Evolutionary conservation across 225 moss, liverwort and hornwort species (phyloP), one percentile per base, ranked within the genome.

Genomic region (Climacium dendroides): DNA sequence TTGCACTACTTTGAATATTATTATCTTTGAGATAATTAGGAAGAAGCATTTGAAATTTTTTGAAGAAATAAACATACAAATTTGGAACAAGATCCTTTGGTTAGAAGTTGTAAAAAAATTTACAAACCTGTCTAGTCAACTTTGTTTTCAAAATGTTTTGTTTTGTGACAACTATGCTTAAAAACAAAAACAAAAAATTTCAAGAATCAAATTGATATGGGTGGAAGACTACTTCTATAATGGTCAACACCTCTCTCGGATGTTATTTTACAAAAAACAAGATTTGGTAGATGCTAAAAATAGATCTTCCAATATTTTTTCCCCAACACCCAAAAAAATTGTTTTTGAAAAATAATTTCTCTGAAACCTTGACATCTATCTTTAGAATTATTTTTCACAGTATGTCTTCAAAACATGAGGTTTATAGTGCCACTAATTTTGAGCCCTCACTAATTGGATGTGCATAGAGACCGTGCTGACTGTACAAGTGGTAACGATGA

Each of bases 201-300:
- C 3, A 13, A 13, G 2, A 4, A 76, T 23, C 35, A 23, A 23
- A 23, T 35, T 35, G 23, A 52, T 20, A 34, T 14, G 5, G 8
- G 5, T 53, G 23, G 9, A 35, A 75, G 35, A 74, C 3, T 20
- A 34, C 8, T 8, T 35, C 0, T 8, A 3, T 75, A 20, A 48
- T 10, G 8, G 13, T 34, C 1, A 34, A 6, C 1, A 8, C 2
- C 2, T 75, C 0, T 35, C 5, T 35, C 0, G 0, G 13, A 50
- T 7, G 32, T 8, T 22, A 52, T 8, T 75, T 34, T 4, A n/a
- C 1, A 0, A 0, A 5, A 23, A 53, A 76, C 4, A 76, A 53
- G 23, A 34, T 35, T 53, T 14, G 1, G 1, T 23, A 53, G 2
- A 35, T 9, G 8, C 3, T 14, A 13, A 5, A 34, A 52, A 52